These are phyloP conservation scores for Aspergillus sp. DNA, from an alignment of 2,329 filamentous ascomycete genomes.

Conservation along the genomic window DNA sequence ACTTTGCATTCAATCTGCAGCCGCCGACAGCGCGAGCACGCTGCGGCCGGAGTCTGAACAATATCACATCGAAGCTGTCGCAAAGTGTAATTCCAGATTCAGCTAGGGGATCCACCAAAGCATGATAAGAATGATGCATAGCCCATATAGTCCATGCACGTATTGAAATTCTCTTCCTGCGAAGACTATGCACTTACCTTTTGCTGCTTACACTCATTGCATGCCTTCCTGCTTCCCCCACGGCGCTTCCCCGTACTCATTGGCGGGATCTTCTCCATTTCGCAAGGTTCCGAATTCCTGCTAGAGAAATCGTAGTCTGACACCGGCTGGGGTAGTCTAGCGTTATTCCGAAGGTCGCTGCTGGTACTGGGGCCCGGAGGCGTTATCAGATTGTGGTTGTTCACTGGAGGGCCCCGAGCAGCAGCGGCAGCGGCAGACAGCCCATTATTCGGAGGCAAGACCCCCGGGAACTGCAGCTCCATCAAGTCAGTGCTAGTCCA, in stretches of 20 bases:
- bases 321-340: constrained; percentile 23
- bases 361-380: constrained; percentile 15
- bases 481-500: constrained; percentile 11
- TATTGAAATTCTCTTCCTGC: too few relatives aligned
- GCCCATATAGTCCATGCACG: too few relatives aligned
- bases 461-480: constrained; percentile 29
- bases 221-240: constrained; percentile 44
- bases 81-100: constrained; percentile 5
- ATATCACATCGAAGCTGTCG: constrained; percentile 57
- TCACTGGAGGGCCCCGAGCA: constrained; percentile 5
- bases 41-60: constrained; percentile 53
- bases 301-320: constrained; percentile 22
- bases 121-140: too few relatives aligned
- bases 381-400: constrained; percentile 15
- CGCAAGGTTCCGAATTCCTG: constrained; percentile 26
- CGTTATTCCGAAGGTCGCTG: constrained; percentile 29
- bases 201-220: constrained; percentile 61
- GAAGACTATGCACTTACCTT: constrained; percentile 42
- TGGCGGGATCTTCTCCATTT: constrained; percentile 35
- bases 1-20: constrained; percentile 56
- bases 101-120: constrained; percentile 7
- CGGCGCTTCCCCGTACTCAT: constrained; percentile 40
- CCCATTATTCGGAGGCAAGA: constrained; percentile 26
- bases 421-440: constrained; percentile 8
- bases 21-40: constrained; percentile 54